Percentiles rank a stretch among this genome's conserved stretches.
These are phyloP conservation scores for Serpula lacrymans DNA, from an alignment of 768 basidiomycete species.

Conservation along the genomic window DNA sequence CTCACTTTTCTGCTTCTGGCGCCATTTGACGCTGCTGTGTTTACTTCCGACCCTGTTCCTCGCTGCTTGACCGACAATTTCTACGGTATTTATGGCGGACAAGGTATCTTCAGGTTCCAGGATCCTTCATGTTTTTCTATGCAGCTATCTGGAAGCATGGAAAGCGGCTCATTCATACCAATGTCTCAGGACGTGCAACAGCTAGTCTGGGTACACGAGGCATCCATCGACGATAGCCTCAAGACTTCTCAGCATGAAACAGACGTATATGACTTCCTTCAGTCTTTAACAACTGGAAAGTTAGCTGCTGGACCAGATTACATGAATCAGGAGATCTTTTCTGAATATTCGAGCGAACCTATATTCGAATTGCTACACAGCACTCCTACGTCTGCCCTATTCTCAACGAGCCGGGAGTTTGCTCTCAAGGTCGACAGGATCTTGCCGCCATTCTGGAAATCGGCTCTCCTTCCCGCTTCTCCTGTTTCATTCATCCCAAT, in stretches of 20 bases:
- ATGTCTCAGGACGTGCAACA: slow-evolving; percentile 29
- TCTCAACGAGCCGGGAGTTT: slow-evolving; percentile 42
- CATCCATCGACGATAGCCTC: slow-evolving; percentile 46
- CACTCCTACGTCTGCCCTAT: slow-evolving; percentile 42
- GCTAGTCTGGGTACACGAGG: slow-evolving; percentile 62
- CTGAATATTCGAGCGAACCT: background rate
- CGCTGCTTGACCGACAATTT: slow-evolving; percentile 49
- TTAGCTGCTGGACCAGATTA: slow-evolving; percentile 4
- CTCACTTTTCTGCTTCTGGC: too few species aligned
- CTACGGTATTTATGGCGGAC: slow-evolving; percentile 54
- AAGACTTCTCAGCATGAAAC: slow-evolving; percentile 27
- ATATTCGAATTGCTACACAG: slow-evolving; percentile 39
- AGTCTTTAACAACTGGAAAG: slow-evolving; percentile 20
- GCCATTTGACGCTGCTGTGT: too few species aligned
- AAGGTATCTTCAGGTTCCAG: slow-evolving; percentile 45
- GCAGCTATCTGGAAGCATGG: slow-evolving; percentile 24
- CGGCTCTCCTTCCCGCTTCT: slow-evolving; percentile 52
- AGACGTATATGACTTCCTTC: slow-evolving; percentile 37
- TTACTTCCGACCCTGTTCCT: too few species aligned
- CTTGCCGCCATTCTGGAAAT: slow-evolving; percentile 74
- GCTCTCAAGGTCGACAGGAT: slow-evolving; percentile 51
- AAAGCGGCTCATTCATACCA: slow-evolving; percentile 24
- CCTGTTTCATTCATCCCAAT: slow-evolving; percentile 56
- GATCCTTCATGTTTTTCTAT: slow-evolving; percentile 39
- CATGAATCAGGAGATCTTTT: slow-evolving; percentile 5